Evolutionary conservation across 176 grass and related monocot species (phyloP), one percentile per base, ranked within the genome.

Genomic region (Phyllostachys edulis): DNA sequence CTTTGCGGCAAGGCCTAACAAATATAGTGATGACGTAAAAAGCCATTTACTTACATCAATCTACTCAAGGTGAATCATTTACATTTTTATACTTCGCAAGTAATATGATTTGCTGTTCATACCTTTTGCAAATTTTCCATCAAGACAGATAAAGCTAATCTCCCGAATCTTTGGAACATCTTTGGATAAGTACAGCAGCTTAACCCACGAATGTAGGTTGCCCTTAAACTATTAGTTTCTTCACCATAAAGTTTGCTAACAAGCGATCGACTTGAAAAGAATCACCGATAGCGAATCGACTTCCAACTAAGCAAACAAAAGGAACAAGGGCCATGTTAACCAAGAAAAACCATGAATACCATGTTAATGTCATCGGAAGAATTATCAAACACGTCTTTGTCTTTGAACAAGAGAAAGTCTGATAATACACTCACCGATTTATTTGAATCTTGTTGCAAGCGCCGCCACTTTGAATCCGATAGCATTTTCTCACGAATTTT

Each of bases 121-220:
- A 99, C 96, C 96, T n/a, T 96, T 99, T n/a, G 96, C 96, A 85
- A 99, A 99, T 86, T 99, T 99, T 83, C 96, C 96, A 86, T 99
- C 81, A 99, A 99, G 70, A 99, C 96, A 80, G 96, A 99, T 85
- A 99, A 85, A 78, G 93, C 84, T 92, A 99, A 92, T 92, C 91
- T 92, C 96, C 96, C 96, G 81, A 96, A 99, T 79, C n/a, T 93
- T 86, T 36, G 96, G 96, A 75, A 99, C 91, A 83, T 99, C n/a
- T 90, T 69, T 96, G 89, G 60, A 96, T 92, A 69, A 99, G 87
- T 82, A 96, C 91, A 87, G 84, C 74, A 86, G 73, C n/a, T 92
- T 89, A 99, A 86, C 88, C 86, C 94, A 64, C 86, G 93, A 80
- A 96, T 96, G 69, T 99, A 96, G 51, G 77, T 77, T 75, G 85